Percentiles rank a stretch among this genome's conserved stretches.
phyloP scores from a whole-genome alignment of 768 basidiomycete species.

The Leucocoprinus sp. region DNA sequence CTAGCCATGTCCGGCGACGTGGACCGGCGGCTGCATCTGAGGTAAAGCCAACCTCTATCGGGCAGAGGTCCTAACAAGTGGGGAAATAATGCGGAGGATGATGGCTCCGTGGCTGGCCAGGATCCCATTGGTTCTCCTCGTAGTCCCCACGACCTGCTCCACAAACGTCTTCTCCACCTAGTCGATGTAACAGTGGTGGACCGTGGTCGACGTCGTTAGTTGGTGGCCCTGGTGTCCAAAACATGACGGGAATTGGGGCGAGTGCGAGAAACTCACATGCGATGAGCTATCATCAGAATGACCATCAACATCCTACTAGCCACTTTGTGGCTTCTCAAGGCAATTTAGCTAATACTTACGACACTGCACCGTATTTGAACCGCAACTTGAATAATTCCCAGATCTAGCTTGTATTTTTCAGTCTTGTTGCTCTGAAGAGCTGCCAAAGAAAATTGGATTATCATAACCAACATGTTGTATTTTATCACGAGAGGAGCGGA shows the following conservation, averaged over 20 bases:
- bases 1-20: conserved; percentile 1
- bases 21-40: neutral
- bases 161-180: conserved; percentile 2
- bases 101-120: neutral
- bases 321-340: conserved; percentile 9
- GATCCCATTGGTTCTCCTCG: neutral
- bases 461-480: neutral
- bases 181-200: conserved; percentile 7
- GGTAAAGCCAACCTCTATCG: neutral
- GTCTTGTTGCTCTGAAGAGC: neutral
- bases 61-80: neutral
- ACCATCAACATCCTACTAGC: neutral
- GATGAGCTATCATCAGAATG: conserved; percentile 3
- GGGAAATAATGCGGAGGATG: neutral
- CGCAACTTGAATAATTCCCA: neutral
- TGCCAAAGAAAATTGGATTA: neutral
- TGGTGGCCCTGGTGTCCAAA: conserved; percentile 8
- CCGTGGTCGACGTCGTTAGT: conserved; percentile 9
- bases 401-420: neutral
- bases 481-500: too few species aligned
- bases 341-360: neutral
- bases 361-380: neutral
- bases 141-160: conserved; percentile 1
- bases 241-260: conserved; percentile 10
- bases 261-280: conserved; percentile 7